Evolutionary conservation across 2,329 filamentous ascomycete genomes (phyloP), one percentile per base, ranked within the genome.

Genomic region (Ophiostoma triangulosporum): DNA sequence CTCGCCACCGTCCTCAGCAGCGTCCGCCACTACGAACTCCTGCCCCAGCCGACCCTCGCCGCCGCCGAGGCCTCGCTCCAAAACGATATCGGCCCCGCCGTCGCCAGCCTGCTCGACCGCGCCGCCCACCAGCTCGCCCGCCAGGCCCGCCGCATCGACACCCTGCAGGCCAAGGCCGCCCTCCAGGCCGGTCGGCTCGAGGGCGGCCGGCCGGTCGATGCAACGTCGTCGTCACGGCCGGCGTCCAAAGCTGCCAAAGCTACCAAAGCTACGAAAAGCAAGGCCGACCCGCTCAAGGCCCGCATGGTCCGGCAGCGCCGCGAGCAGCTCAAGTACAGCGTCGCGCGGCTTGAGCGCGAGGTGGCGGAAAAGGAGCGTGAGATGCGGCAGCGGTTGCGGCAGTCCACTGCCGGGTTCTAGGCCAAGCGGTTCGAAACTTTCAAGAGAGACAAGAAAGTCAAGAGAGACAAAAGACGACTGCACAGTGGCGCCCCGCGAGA

Each of bases 81-180:
- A 61, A 86, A 88, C 62, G 89, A 95, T 65, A 93, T 95, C 60
- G 83, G 84, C n/a, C 90, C 90, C 8, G 89, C 88, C 66, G 86
- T 95, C 58, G 74, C 83, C 29, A 78, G 81, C 55, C 79, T 96
- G 2, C 81, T 96, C 51, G 78, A 82, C 58, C 83, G 89, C 60
- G 88, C 89, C n/a, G 83, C 88, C 60, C 81, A 83, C 58, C 84
- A 95, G 63, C 77, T 94, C 36, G 87, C 90, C 61, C 86, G 88
- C 55, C 81, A 91, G 40, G 86, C 86, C 51, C 81, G 89, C 6
- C 84, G 88, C 59, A 87, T 95, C 66, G 83, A 94, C 64, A 83
- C 83, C 1, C 75, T 95, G 33, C 88, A 90, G 60, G 88, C 89
- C 2, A 84, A 88, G 61, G 80, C 82, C 45, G 88, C 95, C 57